Base-by-base conservation (phyloP, 2,329 filamentous ascomycete genomes). In the Fusarium luffae region DNA sequence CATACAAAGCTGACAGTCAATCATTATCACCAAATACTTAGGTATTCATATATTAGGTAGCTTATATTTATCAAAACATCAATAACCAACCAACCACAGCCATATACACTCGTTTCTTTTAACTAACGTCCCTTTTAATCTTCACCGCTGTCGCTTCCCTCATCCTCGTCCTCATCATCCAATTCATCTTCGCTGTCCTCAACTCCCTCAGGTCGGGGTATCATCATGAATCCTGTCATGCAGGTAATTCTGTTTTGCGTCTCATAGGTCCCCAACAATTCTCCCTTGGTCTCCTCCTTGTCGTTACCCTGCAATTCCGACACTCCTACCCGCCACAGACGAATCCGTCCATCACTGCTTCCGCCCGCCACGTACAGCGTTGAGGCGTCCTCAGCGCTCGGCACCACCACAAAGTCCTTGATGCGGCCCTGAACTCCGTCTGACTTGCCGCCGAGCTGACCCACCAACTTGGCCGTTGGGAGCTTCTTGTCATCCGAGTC, bases 201-300 rank as follows among this genome's bases (percentile, higher is more conserved):
- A 46, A 84, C 83, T 23, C 86, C 86, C 42, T 89, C 88, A 18
- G 88, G 86, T 48, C 86, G 83, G 73, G 89, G 86, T 79, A 92
- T 87, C 93, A 98, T 97, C 68, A 93, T 83, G 82, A 97, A 98
- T 23, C 91, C 91, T 73, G 89, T 90, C 75, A 98, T 77, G 78
- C 96, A 98, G 40, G 94, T 98, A 71, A 98, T 94, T 59, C 96
- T 86, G 78, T 95, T 94, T 47, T 91, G 90, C 23, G 94, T 97
- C 79, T 94, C 91, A 75, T 96, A 96, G 32, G 87, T 89, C 18
- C 90, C 93, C 46, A 97, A 78, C 58, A 97, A 77, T 69, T 82
- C 72, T 30, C 64, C 66, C 66, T 66, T 71, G 51, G 62, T 71
- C 60, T 68, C 54, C 76, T 70, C 76, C 71, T 59, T 75, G 70